phyloP scores from a whole-genome alignment of 495 filamentous ascomycete genomes.

The Neurospora sp. region DNA sequence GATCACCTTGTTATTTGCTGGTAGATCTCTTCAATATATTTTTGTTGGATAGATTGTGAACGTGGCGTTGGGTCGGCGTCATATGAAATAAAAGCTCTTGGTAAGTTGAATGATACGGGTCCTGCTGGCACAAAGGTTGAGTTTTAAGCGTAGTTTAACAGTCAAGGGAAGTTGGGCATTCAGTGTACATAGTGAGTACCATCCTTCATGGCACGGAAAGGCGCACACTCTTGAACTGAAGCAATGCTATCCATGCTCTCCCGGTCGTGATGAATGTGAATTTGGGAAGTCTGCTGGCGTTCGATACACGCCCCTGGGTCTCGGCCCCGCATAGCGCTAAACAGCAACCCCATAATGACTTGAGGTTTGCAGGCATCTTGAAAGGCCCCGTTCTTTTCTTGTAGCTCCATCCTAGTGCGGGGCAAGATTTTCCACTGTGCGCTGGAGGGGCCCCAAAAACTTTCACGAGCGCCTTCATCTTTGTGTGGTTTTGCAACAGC shows the following conservation, averaged over 20 bases:
- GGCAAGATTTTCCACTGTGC: not conserved
- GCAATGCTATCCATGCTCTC: not conserved
- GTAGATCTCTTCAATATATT: not conserved
- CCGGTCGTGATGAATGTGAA: not conserved
- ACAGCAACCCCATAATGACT: not conserved
- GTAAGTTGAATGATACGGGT: not conserved
- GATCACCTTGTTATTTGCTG: not conserved
- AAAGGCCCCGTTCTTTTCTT: not conserved
- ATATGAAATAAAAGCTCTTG: not conserved
- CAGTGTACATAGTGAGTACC: not conserved
- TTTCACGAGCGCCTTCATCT: not conserved
- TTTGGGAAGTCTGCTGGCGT: not conserved
- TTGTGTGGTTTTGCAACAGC: not conserved
- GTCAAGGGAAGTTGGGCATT: not conserved
- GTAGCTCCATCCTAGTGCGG: not conserved
- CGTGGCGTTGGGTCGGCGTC: not conserved
- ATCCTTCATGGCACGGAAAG: not conserved
- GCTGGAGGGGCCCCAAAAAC: not conserved
- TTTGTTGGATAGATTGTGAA: not conserved
- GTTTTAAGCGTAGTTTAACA: not conserved
- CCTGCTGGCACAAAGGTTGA: not conserved
- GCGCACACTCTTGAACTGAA: not conserved
- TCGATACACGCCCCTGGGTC: not conserved
- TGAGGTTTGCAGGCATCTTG: not conserved
- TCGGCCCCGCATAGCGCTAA: not conserved